A percentile compares a stretch with the other conserved stretches of the same genome.
phyloP scores from a whole-genome alignment of 371 early-diverging fungal species.

The Ordospora pajunii region DNA sequence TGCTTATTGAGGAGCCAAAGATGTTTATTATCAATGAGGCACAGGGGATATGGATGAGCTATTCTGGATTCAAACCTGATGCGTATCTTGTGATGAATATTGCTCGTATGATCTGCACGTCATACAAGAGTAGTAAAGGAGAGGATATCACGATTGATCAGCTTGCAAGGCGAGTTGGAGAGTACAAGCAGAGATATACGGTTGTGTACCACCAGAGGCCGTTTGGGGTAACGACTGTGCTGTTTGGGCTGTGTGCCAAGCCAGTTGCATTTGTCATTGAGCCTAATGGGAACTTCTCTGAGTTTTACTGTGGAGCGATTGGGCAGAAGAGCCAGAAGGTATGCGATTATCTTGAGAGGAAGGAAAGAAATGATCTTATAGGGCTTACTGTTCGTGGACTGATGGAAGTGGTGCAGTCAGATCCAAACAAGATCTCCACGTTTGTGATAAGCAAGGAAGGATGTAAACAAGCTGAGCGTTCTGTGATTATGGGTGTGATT shows the following conservation, averaged over 20 bases:
- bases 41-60: conserved; percentile 88
- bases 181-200: conserved; percentile 76
- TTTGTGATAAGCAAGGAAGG: conserved; percentile 32
- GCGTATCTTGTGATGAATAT: conserved; percentile 47
- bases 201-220: conserved; percentile 95
- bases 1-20: conserved; percentile 87
- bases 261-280: conserved; percentile 93
- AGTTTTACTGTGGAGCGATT: conserved; percentile 73
- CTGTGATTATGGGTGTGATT: conserved; percentile 8
- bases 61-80: conserved; percentile 60
- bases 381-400: conserved; percentile 27
- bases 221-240: conserved; percentile 89
- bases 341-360: conserved; percentile 24
- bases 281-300: conserved; percentile 93
- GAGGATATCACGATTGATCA: conserved; percentile 86
- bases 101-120: conserved; percentile 39
- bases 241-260: conserved; percentile 75
- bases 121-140: conserved; percentile 48
- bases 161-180: conserved; percentile 65
- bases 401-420: conserved; percentile 41
- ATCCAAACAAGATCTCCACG: conserved; percentile 34
- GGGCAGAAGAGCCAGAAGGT: conserved; percentile 47
- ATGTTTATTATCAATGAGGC: conserved; percentile 91
- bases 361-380: conserved; percentile 7
- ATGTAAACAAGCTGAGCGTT: background rate